Evolutionary conservation across 202 grass and related monocot genomes (phyloP).

Genomic region (Brachypodium distachyon): DNA sequence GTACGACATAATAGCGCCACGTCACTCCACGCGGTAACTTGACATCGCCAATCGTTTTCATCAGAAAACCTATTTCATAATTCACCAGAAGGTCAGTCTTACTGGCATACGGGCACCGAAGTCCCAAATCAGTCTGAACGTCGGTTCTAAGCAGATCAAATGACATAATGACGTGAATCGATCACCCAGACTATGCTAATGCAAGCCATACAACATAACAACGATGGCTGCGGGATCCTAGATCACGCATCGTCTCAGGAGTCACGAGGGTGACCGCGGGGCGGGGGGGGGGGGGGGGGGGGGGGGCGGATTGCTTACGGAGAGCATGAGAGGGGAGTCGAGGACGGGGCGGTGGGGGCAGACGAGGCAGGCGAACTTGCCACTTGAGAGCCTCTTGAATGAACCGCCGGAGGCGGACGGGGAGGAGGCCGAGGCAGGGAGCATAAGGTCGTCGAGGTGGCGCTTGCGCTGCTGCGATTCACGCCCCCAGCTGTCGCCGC

Average conservation of each 20-base stretch:
- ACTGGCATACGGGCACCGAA: neutral
- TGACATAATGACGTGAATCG: neutral
- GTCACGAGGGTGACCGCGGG: neutral
- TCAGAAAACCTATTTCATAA: neutral
- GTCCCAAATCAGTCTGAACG: neutral
- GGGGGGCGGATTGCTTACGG: slow-evolving; percentile 31
- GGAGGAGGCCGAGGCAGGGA: slow-evolving; percentile 23
- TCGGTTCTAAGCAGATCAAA: neutral
- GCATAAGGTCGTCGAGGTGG: slow-evolving; percentile 63
- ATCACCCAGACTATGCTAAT: neutral
- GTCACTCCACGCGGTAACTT: neutral
- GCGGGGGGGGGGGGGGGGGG: neutral
- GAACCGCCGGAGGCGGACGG: slow-evolving; percentile 12
- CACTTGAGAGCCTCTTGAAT: slow-evolving; percentile 60
- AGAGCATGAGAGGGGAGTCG: slow-evolving; percentile 60
- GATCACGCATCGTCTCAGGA: neutral
- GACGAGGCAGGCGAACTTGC: slow-evolving; percentile 59
- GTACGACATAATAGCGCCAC: neutral
- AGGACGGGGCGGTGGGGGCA: slow-evolving; percentile 71
- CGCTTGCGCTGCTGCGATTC: slow-evolving; percentile 67
- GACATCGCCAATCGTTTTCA: neutral
- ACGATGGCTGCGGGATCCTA: neutral
- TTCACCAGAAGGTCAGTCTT: neutral
- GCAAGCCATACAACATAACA: neutral
- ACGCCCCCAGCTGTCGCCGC: slow-evolving; percentile 65